Percentiles rank a stretch among this genome's conserved stretches.
Conservation (phyloP, 2,329 filamentous ascomycete species). For the Scedosporium boydii region DNA sequence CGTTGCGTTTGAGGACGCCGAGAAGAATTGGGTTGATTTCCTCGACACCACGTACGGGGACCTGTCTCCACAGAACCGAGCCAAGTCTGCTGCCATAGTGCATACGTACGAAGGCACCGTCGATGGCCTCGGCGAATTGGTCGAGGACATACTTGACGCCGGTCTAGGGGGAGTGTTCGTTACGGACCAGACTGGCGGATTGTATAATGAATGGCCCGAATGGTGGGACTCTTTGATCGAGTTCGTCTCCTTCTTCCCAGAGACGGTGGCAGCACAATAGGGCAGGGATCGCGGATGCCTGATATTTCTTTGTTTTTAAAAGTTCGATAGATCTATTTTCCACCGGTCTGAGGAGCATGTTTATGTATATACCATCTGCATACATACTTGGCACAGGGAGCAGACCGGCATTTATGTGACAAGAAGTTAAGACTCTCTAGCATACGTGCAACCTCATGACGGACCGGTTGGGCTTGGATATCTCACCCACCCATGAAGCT, state of each 20-base stretch:
- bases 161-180: slow-evolving; percentile 11
- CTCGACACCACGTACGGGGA: background rate
- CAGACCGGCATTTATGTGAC: too few relatives aligned
- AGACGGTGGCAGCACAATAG: background rate
- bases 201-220: slow-evolving; percentile 13
- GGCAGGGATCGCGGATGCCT: background rate
- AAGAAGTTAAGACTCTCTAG: too few relatives aligned
- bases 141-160: background rate
- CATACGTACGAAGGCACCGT: slow-evolving; percentile 7
- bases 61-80: background rate
- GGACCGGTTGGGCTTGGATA: too few relatives aligned
- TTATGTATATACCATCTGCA: too few relatives aligned
- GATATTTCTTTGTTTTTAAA: background rate
- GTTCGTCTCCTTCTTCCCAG: background rate
- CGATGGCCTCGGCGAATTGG: background rate
- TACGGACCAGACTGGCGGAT: slow-evolving; percentile 12
- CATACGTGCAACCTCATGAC: too few relatives aligned
- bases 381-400: too few relatives aligned
- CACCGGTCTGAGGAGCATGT: too few relatives aligned
- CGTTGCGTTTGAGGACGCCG: slow-evolving; percentile 30
- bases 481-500: too few relatives aligned
- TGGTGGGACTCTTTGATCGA: slow-evolving; percentile 9
- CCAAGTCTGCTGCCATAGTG: slow-evolving; percentile 10
- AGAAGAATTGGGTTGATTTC: slow-evolving; percentile 8
- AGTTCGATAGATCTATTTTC: too few relatives aligned